Conservation (phyloP, 73 alveolate species). For the Effrenium voratum region DNA sequence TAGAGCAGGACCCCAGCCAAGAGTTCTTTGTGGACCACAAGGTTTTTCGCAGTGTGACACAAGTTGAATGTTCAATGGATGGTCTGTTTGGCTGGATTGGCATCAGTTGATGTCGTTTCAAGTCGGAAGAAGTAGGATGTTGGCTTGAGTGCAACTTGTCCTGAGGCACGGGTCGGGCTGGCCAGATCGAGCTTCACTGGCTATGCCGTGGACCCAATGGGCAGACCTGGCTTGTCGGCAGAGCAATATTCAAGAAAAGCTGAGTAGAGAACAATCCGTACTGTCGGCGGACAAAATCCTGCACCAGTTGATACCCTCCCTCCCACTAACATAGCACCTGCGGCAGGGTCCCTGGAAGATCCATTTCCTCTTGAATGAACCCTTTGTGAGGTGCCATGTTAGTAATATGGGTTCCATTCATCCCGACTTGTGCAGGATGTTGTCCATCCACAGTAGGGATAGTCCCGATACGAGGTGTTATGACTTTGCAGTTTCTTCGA, state of each 20-base stretch:
- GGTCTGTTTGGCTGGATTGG: neutral
- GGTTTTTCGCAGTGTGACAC: neutral
- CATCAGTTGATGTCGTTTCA: neutral
- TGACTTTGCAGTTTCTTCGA: neutral
- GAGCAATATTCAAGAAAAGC: neutral
- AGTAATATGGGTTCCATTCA: neutral
- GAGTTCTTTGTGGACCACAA: neutral
- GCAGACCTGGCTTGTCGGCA: neutral
- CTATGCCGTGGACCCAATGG: neutral
- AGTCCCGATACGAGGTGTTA: neutral
- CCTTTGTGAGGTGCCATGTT: neutral
- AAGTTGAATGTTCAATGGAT: neutral
- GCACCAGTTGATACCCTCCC: neutral
- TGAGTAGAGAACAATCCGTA: neutral
- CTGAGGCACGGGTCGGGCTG: neutral
- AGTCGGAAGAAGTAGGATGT: neutral
- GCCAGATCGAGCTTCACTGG: constrained; percentile 11
- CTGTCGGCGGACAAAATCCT: neutral
- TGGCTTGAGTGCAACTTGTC: neutral
- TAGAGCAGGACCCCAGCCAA: neutral
- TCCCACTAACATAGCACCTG: neutral
- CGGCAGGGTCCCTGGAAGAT: neutral
- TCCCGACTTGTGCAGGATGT: neutral
- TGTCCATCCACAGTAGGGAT: neutral
- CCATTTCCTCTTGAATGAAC: neutral